These are phyloP conservation scores for Hirsutella rhossiliensis DNA, from an alignment of 2,329 filamentous ascomycete genomes.

Conservation along the genomic window DNA sequence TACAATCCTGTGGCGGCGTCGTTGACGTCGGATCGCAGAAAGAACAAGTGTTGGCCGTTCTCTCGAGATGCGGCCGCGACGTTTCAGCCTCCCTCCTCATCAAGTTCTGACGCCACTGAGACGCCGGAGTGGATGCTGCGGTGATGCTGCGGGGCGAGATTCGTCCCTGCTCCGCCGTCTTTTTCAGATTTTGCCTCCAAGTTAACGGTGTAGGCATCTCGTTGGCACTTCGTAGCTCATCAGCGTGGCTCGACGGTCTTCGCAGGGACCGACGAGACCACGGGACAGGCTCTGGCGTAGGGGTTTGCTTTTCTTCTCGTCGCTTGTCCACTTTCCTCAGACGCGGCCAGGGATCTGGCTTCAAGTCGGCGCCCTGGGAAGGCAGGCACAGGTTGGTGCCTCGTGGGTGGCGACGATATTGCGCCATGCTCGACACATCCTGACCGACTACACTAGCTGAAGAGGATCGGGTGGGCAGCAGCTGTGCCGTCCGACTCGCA, in stretches of 20 bases:
- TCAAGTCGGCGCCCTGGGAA: neutral
- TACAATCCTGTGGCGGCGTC: neutral
- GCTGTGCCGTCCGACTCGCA: neutral
- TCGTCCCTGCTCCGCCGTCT: neutral
- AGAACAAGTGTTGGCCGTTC: constrained; percentile 1
- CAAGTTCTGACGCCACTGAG: constrained; percentile 6
- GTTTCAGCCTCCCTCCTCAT: neutral
- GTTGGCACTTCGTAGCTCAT: neutral
- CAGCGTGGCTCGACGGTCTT: constrained; percentile 1
- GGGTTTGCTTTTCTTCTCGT: neutral
- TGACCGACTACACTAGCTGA: neutral
- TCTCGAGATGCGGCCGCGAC: neutral
- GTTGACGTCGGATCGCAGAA: constrained; percentile 5
- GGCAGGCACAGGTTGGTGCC: constrained; percentile 5
- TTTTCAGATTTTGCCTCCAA: neutral
- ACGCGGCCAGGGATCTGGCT: constrained; percentile 6
- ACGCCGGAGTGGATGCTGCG: constrained; percentile 1
- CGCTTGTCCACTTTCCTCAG: constrained; percentile 2
- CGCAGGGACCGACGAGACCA: constrained; percentile 4
- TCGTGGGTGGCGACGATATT: constrained; percentile 4
- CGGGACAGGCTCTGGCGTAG: neutral
- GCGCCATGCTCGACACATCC: constrained; percentile 6
- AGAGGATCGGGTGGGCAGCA: neutral
- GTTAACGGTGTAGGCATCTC: neutral
- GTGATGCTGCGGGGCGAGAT: neutral